Percentiles rank a stretch among this genome's conserved stretches.
phyloP scores from a whole-genome alignment of 139 green algal genomes.

The Chlamydomonas incerta region DNA sequence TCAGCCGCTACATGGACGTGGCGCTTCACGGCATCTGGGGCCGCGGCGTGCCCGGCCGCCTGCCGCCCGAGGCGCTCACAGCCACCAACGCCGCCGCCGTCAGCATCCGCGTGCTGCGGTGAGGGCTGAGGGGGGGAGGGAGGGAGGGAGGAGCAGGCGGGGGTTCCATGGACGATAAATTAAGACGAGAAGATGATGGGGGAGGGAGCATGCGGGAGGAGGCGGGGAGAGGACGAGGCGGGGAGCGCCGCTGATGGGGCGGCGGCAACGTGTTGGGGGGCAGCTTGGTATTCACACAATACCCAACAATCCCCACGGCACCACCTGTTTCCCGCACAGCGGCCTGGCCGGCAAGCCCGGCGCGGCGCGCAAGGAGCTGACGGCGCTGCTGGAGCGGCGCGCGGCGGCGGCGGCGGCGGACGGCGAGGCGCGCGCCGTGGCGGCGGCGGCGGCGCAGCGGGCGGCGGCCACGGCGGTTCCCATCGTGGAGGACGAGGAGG shows the following conservation, averaged over 20 bases:
- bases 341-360: slow-evolving; percentile 86
- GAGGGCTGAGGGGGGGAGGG: background rate
- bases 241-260: too few relatives aligned
- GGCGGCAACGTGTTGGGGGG: too few relatives aligned
- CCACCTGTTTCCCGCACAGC: too few relatives aligned
- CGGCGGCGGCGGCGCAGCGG: background rate
- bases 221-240: too few relatives aligned
- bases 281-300: too few relatives aligned
- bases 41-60: slow-evolving; percentile 39
- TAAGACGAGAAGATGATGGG: too few relatives aligned
- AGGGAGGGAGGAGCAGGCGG: too few relatives aligned
- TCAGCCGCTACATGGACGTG: slow-evolving; percentile 32
- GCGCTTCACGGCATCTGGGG: slow-evolving; percentile 86
- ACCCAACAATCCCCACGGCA: too few relatives aligned
- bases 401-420: background rate
- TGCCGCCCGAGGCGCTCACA: slow-evolving; percentile 69
- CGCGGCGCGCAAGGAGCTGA: slow-evolving; percentile 75
- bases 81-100: slow-evolving; percentile 47
- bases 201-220: too few relatives aligned
- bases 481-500: slow-evolving; percentile 11
- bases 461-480: background rate
- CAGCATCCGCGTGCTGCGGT: slow-evolving; percentile 56
- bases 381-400: slow-evolving; percentile 51
- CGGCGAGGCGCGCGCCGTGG: background rate
- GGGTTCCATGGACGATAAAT: too few relatives aligned